Evolutionary conservation across 345 rosid species (phyloP).

Genomic region (Passiflora organensis): DNA sequence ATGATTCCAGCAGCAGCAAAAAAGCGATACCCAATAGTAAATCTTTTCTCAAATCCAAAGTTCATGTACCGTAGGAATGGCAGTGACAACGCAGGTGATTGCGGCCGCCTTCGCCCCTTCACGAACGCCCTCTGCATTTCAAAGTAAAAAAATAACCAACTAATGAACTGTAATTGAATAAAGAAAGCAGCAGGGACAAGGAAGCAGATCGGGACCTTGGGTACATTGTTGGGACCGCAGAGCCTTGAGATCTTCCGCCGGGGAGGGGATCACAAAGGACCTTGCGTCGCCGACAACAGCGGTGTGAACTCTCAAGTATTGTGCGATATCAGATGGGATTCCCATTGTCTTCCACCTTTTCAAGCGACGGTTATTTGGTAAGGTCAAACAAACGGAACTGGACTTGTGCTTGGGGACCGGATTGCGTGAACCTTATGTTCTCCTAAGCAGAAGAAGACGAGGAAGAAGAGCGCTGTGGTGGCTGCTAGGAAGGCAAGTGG

Average conservation of each 20-base stretch:
- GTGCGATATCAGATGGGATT: conserved; percentile 7
- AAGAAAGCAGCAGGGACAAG: background rate
- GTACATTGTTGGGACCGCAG: conserved; percentile 17
- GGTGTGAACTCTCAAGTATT: conserved; percentile 5
- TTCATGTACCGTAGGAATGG: conserved; percentile 52
- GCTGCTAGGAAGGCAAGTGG: too few relatives aligned
- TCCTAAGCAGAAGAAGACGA: too few relatives aligned
- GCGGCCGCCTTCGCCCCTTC: conserved; percentile 64
- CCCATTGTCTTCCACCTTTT: too few relatives aligned
- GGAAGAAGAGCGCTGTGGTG: too few relatives aligned
- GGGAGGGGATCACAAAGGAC: conserved; percentile 20
- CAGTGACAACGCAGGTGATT: conserved; percentile 30
- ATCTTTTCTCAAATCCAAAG: background rate
- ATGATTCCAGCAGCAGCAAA: too few relatives aligned
- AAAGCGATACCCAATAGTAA: background rate
- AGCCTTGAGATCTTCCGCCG: conserved; percentile 21
- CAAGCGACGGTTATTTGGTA: too few relatives aligned
- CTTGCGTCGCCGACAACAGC: background rate
- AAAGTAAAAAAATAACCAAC: background rate
- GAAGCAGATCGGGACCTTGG: conserved; percentile 11
- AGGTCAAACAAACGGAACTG: too few relatives aligned
- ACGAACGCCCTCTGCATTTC: conserved; percentile 47
- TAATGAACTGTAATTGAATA: background rate
- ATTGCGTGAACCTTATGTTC: too few relatives aligned
- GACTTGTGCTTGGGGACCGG: too few relatives aligned